Evolutionary conservation across 225 moss, liverwort and hornwort genomes (phyloP), one percentile per base, ranked within the genome.

Genomic region (Pseudoscleropodium purum): DNA sequence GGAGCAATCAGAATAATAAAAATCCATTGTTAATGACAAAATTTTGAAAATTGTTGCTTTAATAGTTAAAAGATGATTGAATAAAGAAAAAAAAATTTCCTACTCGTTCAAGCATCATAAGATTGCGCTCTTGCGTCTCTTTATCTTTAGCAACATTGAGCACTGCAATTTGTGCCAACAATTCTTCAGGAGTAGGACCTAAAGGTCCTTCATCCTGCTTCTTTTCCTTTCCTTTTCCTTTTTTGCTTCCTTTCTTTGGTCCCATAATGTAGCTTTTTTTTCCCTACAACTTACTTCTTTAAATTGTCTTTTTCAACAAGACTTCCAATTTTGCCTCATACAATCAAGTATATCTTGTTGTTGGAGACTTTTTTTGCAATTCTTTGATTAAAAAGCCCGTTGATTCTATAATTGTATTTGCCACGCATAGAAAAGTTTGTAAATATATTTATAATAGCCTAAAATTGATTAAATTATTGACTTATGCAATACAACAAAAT

Each of bases 21-120:
- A 84, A 51, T 65, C 4, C 13, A 26, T n/a, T 62, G 8, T 47
- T 18, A 52, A 13, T 52, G 52, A 52, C 13, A 52, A 52, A 74
- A 15, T 31, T 37, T 56, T 57, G 5, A 26, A 41, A n/a, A 11
- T 52, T 4, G 52, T 37, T 84, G 47, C 6, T 65, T 36, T n/a
- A 65, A 65, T 4, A 18, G 39, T 75, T 23, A 7, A 36, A 8
- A 0, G 8, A 18, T 51, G 16, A 4, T 66, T 57, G 62, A 25
- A 75, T 60, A 30, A 52, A 63, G 7, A 45, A 6, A 24, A 61
- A 3, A 36, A 14, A 33, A 39, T 3, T 63, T 75, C 84, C 45
- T 88, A 93, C 93, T 88, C 90, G 68, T 91, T 99, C 97, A 83
- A 97, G 90, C 89, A 97, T 97, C 99, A 97, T 97, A 34, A 93